phyloP scores from a whole-genome alignment of 129 eudicot genomes.

The Flaveria sonorensis region DNA sequence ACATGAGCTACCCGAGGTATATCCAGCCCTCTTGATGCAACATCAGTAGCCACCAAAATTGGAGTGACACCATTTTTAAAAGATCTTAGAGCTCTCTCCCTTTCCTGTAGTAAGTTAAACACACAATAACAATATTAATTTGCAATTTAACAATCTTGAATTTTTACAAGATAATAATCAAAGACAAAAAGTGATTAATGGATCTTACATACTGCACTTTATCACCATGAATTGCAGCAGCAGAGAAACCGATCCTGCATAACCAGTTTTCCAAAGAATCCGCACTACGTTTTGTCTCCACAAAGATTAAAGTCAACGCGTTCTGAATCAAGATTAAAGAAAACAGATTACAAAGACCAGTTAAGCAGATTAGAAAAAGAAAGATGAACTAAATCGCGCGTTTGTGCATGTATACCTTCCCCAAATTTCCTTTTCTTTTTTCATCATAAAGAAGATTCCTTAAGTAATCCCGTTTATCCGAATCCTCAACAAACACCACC shows the following conservation, averaged over 20 bases:
- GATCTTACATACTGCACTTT: conserved; percentile 67
- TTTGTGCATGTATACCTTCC: conserved; percentile 40
- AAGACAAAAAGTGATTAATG: background rate
- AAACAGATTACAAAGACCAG: background rate
- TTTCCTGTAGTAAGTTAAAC: conserved; percentile 44
- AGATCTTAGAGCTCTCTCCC: conserved; percentile 55
- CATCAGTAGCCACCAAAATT: conserved; percentile 75
- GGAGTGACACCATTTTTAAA: conserved; percentile 59
- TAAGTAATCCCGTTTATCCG: conserved; percentile 47
- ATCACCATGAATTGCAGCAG: conserved; percentile 77
- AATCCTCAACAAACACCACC: conserved; percentile 57
- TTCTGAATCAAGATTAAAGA: conserved; percentile 34
- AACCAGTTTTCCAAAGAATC: conserved; percentile 61
- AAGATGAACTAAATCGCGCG: background rate
- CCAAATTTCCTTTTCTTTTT: conserved; percentile 39
- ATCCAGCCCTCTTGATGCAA: conserved; percentile 73
- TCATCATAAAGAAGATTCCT: conserved; percentile 53
- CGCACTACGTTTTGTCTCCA: conserved; percentile 72
- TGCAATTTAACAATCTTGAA: background rate
- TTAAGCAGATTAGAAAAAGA: background rate
- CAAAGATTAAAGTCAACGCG: conserved; percentile 63
- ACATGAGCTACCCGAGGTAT: conserved; percentile 71
- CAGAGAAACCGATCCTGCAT: conserved; percentile 51
- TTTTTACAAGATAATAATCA: background rate
- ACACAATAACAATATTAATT: background rate